Percentiles rank a stretch among this genome's conserved stretches.
Evolutionary conservation across 1,284 basidiomycete genomes (phyloP).

Genomic region (Leccinum subrobustum): DNA sequence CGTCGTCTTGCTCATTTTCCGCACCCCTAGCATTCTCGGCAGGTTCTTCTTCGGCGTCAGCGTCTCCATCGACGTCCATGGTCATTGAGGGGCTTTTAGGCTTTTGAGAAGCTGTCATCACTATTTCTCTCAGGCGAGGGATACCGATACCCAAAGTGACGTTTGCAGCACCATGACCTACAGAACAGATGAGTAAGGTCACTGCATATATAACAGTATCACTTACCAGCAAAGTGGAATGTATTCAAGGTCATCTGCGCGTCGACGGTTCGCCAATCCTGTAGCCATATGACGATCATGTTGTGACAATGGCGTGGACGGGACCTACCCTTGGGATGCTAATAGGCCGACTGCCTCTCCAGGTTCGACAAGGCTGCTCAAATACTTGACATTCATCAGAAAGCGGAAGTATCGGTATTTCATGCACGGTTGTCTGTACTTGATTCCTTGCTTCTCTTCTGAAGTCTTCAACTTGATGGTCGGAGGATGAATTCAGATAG

Average conservation of each 20-base stretch:
- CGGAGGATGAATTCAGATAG: slow-evolving; percentile 71
- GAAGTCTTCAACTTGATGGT: slow-evolving; percentile 57
- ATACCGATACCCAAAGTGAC: slow-evolving; percentile 98
- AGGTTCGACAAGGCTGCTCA: slow-evolving; percentile 92
- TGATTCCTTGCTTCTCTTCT: slow-evolving; percentile 38
- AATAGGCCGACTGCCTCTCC: slow-evolving; percentile 97
- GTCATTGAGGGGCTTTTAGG: slow-evolving; percentile 98
- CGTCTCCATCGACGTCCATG: slow-evolving; percentile 41
- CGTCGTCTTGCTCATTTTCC: slow-evolving; percentile 73
- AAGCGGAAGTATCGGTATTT: slow-evolving; percentile 66
- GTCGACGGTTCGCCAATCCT: slow-evolving; percentile 99
- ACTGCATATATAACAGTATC: background rate
- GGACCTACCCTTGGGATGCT: slow-evolving; percentile 91
- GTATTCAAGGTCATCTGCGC: slow-evolving; percentile 98
- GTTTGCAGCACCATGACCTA: slow-evolving; percentile 98
- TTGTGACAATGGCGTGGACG: background rate
- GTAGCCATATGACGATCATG: slow-evolving; percentile 1
- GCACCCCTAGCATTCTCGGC: slow-evolving; percentile 40
- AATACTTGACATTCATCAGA: slow-evolving; percentile 88
- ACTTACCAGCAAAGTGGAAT: slow-evolving; percentile 94
- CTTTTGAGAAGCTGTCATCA: slow-evolving; percentile 97
- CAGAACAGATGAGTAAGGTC: slow-evolving; percentile 7
- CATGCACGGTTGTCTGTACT: slow-evolving; percentile 49
- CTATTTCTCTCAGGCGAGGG: slow-evolving; percentile 96
- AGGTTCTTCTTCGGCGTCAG: slow-evolving; percentile 37